Evolutionary conservation across 495 filamentous ascomycete species (phyloP).

Genomic region (Xylaria curta): DNA sequence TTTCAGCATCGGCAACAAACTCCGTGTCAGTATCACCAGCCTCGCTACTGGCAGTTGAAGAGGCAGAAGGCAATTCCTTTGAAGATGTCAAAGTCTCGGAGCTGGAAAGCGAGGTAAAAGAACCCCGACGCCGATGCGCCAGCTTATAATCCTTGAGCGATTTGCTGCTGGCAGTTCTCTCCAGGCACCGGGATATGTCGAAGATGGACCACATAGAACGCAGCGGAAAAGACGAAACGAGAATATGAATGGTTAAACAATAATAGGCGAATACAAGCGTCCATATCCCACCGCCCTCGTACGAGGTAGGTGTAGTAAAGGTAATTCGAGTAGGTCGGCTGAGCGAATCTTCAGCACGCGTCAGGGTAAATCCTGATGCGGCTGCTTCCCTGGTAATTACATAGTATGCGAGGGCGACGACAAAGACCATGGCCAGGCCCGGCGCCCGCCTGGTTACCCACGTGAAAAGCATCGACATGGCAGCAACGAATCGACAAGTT

Average conservation of each 20-base stretch:
- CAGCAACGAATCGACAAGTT: constrained; percentile 31
- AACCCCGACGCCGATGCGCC: constrained; percentile 53
- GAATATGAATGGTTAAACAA: constrained; percentile 58
- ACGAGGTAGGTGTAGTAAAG: constrained; percentile 30
- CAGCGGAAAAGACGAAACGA: constrained; percentile 60
- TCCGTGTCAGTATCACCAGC: constrained; percentile 53
- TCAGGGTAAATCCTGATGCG: constrained; percentile 52
- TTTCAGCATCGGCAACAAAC: constrained; percentile 46
- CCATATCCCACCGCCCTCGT: constrained; percentile 43
- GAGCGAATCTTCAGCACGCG: constrained; percentile 52
- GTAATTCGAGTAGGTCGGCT: constrained; percentile 43
- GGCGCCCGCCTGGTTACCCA: constrained; percentile 57
- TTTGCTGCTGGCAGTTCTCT: constrained; percentile 47
- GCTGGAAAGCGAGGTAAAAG: constrained; percentile 57
- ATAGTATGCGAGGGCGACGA: constrained; percentile 52
- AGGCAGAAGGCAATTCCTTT: constrained; percentile 43
- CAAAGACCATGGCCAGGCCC: constrained; percentile 55
- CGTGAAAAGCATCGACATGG: constrained; percentile 52
- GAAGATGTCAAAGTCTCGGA: constrained; percentile 58
- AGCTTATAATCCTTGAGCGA: constrained; percentile 51
- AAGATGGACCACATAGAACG: constrained; percentile 60
- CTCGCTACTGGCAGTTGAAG: constrained; percentile 55
- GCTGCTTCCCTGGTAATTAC: constrained; percentile 53
- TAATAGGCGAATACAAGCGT: constrained; percentile 58
- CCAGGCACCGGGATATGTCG: constrained; percentile 51